phyloP scores from a whole-genome alignment of 1,284 basidiomycete species.

The Pseudozyma flocculosa region DNA sequence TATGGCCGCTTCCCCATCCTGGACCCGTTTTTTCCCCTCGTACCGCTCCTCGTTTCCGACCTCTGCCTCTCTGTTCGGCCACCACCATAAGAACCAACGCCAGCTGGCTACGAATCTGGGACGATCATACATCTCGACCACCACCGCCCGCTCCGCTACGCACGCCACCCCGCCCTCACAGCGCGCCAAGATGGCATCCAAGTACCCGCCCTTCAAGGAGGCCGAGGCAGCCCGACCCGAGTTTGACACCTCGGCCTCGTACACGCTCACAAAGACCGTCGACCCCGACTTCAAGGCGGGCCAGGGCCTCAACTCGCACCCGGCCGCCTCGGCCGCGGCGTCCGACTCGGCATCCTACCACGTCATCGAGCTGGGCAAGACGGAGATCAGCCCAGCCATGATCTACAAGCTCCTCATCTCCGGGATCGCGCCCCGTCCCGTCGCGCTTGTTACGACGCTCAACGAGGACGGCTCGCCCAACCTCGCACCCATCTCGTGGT shows the following conservation, averaged over 20 bases:
- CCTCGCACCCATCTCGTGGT: conserved; percentile 45
- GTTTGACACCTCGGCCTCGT: conserved; percentile 21
- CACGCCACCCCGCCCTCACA: too few species aligned
- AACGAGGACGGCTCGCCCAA: conserved; percentile 37
- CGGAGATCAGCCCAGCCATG: conserved; percentile 18
- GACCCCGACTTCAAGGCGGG: conserved; percentile 32
- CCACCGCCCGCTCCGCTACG: too few species aligned
- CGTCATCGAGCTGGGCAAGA: conserved; percentile 39
- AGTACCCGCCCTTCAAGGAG: conserved; percentile 35
- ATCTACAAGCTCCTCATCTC: conserved; percentile 49
- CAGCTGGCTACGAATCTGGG: too few species aligned
- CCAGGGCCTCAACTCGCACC: conserved; percentile 39
- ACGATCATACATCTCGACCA: too few species aligned
- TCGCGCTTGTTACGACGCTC: conserved; percentile 42
- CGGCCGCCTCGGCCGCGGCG: conserved; percentile 7
- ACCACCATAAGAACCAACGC: too few species aligned
- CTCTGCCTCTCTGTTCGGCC: too few species aligned
- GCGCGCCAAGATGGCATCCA: conserved; percentile 7
- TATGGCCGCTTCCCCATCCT: too few species aligned
- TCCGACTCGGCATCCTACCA: conserved; percentile 28
- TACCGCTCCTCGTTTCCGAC: too few species aligned
- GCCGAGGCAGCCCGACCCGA: conserved; percentile 19
- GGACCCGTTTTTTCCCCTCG: too few species aligned
- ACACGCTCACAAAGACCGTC: conserved; percentile 25
- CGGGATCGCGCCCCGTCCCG: conserved; percentile 42